These are phyloP conservation scores for Wickerhamiella alocasiicola DNA, from an alignment of 805 yeast species.

Conservation along the genomic window DNA sequence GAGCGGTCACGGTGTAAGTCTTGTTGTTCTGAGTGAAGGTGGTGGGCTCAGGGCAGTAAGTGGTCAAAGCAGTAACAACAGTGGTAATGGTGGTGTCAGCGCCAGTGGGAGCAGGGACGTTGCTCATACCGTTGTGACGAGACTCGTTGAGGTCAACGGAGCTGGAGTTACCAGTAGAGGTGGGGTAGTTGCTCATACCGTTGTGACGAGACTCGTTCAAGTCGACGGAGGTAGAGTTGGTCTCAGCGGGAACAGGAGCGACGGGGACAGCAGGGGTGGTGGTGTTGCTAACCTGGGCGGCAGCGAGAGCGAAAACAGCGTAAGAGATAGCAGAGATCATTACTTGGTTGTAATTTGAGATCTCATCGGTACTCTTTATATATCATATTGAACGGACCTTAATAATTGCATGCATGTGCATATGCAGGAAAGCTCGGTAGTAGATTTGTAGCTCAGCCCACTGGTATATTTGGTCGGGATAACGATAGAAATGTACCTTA, in stretches of 20 bases:
- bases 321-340: slow-evolving; percentile 7
- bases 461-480: no score
- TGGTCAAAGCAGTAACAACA: slow-evolving; percentile 37
- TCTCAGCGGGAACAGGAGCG: neutral
- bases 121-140: slow-evolving; percentile 55
- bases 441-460: no score
- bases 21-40: slow-evolving; percentile 38
- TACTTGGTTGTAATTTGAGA: no score
- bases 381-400: no score
- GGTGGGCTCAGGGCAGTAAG: slow-evolving; percentile 69
- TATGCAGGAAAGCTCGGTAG: no score
- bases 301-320: slow-evolving; percentile 9
- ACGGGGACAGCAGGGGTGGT: neutral
- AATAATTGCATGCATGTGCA: no score
- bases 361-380: no score
- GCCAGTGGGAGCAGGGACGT: slow-evolving; percentile 10
- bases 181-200: neutral
- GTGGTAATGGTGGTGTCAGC: slow-evolving; percentile 13
- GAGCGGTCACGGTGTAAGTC: slow-evolving; percentile 39
- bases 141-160: neutral
- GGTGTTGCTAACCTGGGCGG: slow-evolving; percentile 8
- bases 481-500: no score
- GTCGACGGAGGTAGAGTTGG: neutral
- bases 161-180: slow-evolving; percentile 2
- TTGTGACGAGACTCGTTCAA: neutral